These are phyloP conservation scores for Echium plantagineum DNA, from an alignment of 257 asterid species.

Conservation along the genomic window DNA sequence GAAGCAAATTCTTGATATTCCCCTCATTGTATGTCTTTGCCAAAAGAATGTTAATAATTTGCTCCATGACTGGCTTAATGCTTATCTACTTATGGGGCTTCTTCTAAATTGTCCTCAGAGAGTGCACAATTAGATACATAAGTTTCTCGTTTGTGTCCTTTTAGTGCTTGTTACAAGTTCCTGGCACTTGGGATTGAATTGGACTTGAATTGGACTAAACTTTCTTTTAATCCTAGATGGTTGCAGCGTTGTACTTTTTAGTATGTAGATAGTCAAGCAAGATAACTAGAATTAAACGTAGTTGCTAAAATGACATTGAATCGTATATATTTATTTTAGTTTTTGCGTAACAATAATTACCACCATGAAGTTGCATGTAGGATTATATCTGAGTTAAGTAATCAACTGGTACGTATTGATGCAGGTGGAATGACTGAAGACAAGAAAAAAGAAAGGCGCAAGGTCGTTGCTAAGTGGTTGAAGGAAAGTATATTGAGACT, in stretches of 20 bases:
- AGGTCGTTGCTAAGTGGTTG: constrained; percentile 87
- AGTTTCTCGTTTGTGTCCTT: too few species aligned
- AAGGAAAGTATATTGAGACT: constrained; percentile 86
- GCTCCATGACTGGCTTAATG: background rate
- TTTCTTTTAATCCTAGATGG: too few species aligned
- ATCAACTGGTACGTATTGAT: constrained; percentile 8
- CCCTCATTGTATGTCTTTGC: background rate
- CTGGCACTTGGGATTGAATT: too few species aligned
- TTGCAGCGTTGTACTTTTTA: too few species aligned
- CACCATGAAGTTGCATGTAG: background rate
- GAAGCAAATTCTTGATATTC: background rate
- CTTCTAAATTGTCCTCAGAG: background rate
- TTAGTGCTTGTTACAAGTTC: too few species aligned
- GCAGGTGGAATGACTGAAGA: constrained; percentile 87
- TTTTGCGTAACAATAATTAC: background rate
- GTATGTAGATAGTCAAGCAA: too few species aligned
- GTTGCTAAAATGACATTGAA: background rate
- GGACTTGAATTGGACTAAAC: too few species aligned
- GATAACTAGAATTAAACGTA: background rate
- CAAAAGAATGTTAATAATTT: background rate
- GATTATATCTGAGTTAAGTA: constrained; percentile 3
- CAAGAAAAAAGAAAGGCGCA: constrained; percentile 55
- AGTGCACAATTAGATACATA: background rate
- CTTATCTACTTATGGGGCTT: background rate
- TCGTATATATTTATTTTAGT: background rate